phyloP scores from a whole-genome alignment of 306 rosid species.

The Lupinus albus region DNA sequence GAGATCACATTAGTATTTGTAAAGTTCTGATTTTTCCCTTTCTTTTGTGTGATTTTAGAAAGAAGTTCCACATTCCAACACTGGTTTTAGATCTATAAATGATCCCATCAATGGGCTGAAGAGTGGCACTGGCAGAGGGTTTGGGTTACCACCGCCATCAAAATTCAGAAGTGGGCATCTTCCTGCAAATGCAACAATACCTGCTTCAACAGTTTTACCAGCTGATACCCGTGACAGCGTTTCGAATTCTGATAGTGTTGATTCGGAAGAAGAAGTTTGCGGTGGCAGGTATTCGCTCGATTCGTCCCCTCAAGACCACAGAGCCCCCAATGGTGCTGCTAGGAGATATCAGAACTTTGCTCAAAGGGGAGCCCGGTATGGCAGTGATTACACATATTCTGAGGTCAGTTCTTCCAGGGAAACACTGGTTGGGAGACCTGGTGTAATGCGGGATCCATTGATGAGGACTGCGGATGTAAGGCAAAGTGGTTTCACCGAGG shows the following conservation, averaged over 20 bases:
- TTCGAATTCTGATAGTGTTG: conserved; percentile 70
- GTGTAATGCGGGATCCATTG: conserved; percentile 45
- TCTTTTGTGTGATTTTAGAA: conserved; percentile 47
- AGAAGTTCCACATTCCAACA: conserved; percentile 53
- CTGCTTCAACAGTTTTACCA: conserved; percentile 47
- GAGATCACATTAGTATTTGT: conserved; percentile 36
- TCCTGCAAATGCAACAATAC: conserved; percentile 67
- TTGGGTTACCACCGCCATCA: conserved; percentile 80
- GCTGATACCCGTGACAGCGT: conserved; percentile 53
- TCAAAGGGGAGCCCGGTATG: conserved; percentile 51
- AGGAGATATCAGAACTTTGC: conserved; percentile 49
- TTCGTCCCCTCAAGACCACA: conserved; percentile 71
- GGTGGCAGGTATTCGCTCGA: conserved; percentile 81
- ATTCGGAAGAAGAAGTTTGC: conserved; percentile 70
- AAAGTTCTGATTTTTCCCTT: conserved; percentile 26
- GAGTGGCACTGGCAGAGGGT: conserved; percentile 60
- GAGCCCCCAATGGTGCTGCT: conserved; percentile 50
- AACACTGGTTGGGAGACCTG: conserved; percentile 58
- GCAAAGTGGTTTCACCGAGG: conserved; percentile 71
- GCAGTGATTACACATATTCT: conserved; percentile 70
- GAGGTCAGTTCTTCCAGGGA: conserved; percentile 96
- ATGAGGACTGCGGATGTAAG: conserved; percentile 47
- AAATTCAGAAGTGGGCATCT: conserved; percentile 92
- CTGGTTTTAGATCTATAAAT: conserved; percentile 55
- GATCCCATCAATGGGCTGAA: conserved; percentile 61